Evolutionary conservation across 371 early-diverging fungal species (phyloP).

Genomic region (Amoeboaphelidium occidentale): DNA sequence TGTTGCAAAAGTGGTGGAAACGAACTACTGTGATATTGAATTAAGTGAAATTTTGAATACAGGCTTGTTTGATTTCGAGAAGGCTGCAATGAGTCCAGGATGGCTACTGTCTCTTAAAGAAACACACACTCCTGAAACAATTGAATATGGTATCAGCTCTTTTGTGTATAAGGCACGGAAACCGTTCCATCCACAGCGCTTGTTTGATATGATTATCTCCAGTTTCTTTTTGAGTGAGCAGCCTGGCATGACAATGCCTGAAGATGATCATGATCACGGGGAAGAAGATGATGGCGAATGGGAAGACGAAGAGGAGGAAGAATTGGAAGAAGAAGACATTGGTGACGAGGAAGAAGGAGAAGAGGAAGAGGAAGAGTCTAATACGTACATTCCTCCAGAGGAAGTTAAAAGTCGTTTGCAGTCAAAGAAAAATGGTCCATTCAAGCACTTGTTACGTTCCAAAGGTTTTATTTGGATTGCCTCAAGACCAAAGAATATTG

Average conservation of each 20-base stretch:
- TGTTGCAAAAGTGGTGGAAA: constrained; percentile 1
- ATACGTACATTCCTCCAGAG: not conserved
- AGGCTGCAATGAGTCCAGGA: constrained; percentile 1
- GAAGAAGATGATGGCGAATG: not conserved
- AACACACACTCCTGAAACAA: constrained; percentile 2
- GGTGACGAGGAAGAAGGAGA: not conserved
- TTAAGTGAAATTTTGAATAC: not conserved
- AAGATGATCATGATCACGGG: not conserved
- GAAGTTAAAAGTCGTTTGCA: not conserved
- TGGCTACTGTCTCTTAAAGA: constrained; percentile 3
- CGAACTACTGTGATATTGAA: not conserved
- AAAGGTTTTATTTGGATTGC: not conserved
- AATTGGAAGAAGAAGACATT: not conserved
- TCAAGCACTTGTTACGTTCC: not conserved
- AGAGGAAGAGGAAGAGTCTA: not conserved
- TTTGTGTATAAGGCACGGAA: constrained; percentile 3
- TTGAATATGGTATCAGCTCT: constrained; percentile 4
- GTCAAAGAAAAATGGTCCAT: not conserved
- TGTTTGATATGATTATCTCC: constrained; percentile 1
- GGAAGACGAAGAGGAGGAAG: not conserved
- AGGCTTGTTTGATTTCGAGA: not conserved
- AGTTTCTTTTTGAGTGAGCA: constrained; percentile 1
- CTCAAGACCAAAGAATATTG: not conserved
- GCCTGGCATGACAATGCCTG: too few species aligned
- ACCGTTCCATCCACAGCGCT: constrained; percentile 4